These are phyloP conservation scores for Talaromyces wortmannii DNA, from an alignment of 495 filamentous ascomycete species.

Conservation along the genomic window DNA sequence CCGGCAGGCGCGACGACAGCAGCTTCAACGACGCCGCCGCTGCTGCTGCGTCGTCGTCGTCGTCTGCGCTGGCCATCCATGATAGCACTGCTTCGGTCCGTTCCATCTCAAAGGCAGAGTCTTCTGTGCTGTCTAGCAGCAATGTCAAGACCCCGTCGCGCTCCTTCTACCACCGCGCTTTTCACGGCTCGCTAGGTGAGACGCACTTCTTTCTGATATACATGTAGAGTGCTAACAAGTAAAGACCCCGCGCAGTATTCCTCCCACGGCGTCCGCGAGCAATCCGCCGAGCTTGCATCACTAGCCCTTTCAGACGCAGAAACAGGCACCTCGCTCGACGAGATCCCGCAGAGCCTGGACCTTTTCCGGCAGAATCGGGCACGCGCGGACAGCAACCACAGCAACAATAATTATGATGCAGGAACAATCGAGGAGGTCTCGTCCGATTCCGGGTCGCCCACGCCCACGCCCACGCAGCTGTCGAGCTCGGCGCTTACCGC, in stretches of 20 bases:
- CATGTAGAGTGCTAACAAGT: constrained; percentile 22
- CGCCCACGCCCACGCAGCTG: background rate
- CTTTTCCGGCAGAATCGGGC: constrained; percentile 18
- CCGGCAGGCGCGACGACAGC: too few species aligned
- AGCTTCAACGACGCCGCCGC: too few species aligned
- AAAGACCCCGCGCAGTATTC: constrained; percentile 67
- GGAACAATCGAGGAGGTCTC: background rate
- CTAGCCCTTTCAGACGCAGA: constrained; percentile 58
- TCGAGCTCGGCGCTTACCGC: constrained; percentile 50
- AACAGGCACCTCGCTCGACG: constrained; percentile 18
- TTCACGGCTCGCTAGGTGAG: constrained; percentile 58
- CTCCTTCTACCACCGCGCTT: constrained; percentile 72
- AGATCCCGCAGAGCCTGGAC: constrained; percentile 26
- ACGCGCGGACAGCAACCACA: too few species aligned
- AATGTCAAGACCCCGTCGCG: constrained; percentile 63
- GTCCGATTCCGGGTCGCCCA: background rate
- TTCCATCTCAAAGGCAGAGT: background rate
- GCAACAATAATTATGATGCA: background rate
- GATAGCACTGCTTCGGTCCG: too few species aligned
- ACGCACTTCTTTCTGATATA: constrained; percentile 3
- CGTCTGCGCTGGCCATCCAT: too few species aligned
- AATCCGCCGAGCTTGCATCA: constrained; percentile 85
- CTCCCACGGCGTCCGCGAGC: constrained; percentile 71
- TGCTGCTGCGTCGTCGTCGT: too few species aligned
- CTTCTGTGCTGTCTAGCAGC: background rate